These are phyloP conservation scores for Aspergillus persii DNA, from an alignment of 2,329 filamentous ascomycete species.

Conservation along the genomic window DNA sequence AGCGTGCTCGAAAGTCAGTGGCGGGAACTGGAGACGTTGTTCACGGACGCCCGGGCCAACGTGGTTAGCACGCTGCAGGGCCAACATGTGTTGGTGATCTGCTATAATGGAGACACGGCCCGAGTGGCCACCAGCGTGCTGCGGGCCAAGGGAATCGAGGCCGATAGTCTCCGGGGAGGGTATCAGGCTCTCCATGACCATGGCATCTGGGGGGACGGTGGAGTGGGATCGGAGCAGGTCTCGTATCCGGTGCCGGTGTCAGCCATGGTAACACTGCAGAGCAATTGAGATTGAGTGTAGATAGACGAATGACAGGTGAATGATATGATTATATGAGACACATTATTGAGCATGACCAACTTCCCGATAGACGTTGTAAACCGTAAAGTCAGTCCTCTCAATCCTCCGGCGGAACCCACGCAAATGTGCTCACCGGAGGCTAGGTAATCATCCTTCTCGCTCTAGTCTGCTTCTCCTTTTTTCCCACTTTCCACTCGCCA, in stretches of 20 bases:
- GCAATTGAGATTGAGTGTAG: conserved; percentile 4
- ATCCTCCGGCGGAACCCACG: conserved; percentile 1
- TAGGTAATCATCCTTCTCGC: too few relatives aligned
- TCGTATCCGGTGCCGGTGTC: background rate
- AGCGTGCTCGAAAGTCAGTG: conserved; percentile 47
- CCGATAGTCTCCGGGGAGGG: conserved; percentile 49
- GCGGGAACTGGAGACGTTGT: conserved; percentile 47
- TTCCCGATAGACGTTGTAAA: background rate
- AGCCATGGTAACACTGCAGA: conserved; percentile 1
- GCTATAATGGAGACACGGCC: conserved; percentile 56
- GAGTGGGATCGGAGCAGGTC: background rate
- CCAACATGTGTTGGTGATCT: conserved; percentile 48
- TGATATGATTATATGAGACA: background rate
- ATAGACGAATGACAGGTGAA: background rate
- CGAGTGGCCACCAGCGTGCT: conserved; percentile 56
- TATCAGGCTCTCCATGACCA: conserved; percentile 27
- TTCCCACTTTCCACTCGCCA: background rate
- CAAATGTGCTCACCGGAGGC: conserved; percentile 20
- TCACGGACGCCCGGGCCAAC: conserved; percentile 27
- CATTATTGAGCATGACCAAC: too few relatives aligned
- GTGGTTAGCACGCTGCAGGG: conserved; percentile 21
- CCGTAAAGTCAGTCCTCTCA: background rate
- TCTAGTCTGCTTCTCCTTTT: background rate
- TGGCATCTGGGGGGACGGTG: conserved; percentile 23
- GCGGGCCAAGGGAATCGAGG: conserved; percentile 49